Conservation (phyloP, 257 asterid genomes). For the Solanum phureja region DNA sequence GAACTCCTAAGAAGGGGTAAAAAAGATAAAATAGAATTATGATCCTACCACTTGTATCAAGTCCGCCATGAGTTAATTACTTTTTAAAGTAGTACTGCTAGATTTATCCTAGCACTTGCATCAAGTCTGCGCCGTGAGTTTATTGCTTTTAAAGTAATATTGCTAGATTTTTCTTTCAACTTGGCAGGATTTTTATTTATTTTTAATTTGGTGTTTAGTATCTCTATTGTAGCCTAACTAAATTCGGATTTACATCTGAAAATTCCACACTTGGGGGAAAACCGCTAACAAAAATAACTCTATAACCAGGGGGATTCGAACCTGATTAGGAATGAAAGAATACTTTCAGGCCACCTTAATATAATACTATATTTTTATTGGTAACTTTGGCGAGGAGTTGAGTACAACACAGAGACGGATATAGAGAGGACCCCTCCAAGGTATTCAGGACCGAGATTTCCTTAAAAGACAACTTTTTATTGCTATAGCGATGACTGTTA, state of each 20-base stretch:
- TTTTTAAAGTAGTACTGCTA: too few relatives aligned
- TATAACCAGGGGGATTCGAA: too few relatives aligned
- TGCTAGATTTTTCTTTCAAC: neutral
- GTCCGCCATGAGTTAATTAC: too few relatives aligned
- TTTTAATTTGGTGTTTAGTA: too few relatives aligned
- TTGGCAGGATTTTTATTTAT: neutral
- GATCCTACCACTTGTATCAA: neutral
- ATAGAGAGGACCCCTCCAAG: neutral
- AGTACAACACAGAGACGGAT: neutral
- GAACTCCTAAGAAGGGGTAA: too few relatives aligned
- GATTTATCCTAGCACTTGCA: neutral
- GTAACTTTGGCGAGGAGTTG: neutral
- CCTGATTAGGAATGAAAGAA: neutral
- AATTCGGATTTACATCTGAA: too few relatives aligned
- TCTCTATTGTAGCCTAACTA: too few relatives aligned
- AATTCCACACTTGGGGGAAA: accelerated
- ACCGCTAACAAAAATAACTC: too few relatives aligned
- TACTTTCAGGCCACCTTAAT: too few relatives aligned
- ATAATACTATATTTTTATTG: neutral
- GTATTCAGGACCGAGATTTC: neutral
- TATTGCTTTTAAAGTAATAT: neutral
- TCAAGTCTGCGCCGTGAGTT: neutral
- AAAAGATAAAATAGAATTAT: too few relatives aligned
- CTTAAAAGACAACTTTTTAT: too few relatives aligned
- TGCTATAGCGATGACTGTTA: too few relatives aligned